Percentiles rank a stretch among this genome's conserved stretches.
Conservation (phyloP, 495 filamentous ascomycete genomes). For the Neohortaea acidophila region DNA sequence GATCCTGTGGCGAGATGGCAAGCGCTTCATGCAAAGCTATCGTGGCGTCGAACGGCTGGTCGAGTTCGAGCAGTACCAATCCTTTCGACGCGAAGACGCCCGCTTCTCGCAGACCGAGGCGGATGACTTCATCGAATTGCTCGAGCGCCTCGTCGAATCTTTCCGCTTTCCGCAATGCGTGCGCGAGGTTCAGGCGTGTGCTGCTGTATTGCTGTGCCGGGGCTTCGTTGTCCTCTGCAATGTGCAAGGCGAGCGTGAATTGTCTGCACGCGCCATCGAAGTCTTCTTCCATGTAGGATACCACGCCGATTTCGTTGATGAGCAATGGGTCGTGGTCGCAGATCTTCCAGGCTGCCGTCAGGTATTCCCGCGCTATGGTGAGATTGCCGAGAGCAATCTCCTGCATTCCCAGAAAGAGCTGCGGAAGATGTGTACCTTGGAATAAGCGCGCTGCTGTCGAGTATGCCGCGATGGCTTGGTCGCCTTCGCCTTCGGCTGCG, state of each 20-base stretch:
- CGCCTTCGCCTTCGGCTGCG: conserved; percentile 98
- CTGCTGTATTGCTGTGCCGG: conserved; percentile 7
- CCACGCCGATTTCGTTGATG: conserved; percentile 88
- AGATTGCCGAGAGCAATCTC: conserved; percentile 92
- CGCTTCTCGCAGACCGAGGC: conserved; percentile 56
- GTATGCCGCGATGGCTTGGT: conserved; percentile 96
- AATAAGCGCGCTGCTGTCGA: conserved; percentile 90
- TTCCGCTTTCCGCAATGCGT: conserved; percentile 65
- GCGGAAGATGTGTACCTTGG: conserved; percentile 90
- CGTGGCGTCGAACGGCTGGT: conserved; percentile 25
- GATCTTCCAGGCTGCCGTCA: conserved; percentile 68
- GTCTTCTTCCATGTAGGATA: conserved; percentile 80
- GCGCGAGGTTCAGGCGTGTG: conserved; percentile 51
- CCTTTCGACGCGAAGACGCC: conserved; percentile 47
- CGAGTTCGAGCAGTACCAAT: conserved; percentile 30
- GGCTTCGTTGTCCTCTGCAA: conserved; percentile 48
- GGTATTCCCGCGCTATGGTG: conserved; percentile 86
- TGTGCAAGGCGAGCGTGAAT: conserved; percentile 56
- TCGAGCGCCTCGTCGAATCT: conserved; percentile 32
- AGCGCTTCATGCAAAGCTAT: conserved; percentile 31
- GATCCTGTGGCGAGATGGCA: conserved; percentile 30
- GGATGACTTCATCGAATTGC: conserved; percentile 49
- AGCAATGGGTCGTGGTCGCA: conserved; percentile 72
- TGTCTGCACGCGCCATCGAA: conserved; percentile 53
- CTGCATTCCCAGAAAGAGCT: conserved; percentile 97